phyloP scores from a whole-genome alignment of 75 land plant species.

The Ceratopteris richardii region DNA sequence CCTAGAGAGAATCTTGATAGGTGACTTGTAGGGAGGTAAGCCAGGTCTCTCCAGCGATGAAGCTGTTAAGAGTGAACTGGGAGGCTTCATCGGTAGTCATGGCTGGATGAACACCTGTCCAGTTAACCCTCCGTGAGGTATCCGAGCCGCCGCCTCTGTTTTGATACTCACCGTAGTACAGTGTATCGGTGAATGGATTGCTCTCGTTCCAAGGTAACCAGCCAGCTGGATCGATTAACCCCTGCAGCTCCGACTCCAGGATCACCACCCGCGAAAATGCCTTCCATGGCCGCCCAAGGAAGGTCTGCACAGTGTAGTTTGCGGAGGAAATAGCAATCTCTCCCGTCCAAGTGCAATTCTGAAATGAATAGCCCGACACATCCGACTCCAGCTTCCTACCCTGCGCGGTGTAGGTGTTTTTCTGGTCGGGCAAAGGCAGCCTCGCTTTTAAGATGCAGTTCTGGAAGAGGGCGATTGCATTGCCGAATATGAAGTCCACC shows the following conservation, averaged over 20 bases:
- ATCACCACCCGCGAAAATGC: conserved; percentile 38
- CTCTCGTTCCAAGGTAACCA: conserved; percentile 63
- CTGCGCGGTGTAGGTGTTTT: conserved; percentile 75
- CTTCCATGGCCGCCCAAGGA: conserved; percentile 54
- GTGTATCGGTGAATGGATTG: conserved; percentile 35
- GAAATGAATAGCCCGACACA: conserved; percentile 31
- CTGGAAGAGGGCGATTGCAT: conserved; percentile 63
- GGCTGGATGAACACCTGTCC: conserved; percentile 48
- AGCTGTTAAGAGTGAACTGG: conserved; percentile 35
- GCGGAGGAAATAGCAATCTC: conserved; percentile 2
- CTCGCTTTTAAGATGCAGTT: conserved; percentile 52
- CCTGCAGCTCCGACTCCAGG: conserved; percentile 31
- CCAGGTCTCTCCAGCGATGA: conserved; percentile 44
- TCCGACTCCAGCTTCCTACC: conserved; percentile 33
- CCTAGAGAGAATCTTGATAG: not conserved
- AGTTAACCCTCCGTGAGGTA: conserved; percentile 37
- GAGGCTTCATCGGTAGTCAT: conserved; percentile 21
- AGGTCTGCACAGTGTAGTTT: conserved; percentile 6
- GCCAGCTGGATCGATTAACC: conserved; percentile 51
- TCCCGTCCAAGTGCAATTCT: conserved; percentile 24
- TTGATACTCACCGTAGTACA: conserved; percentile 67
- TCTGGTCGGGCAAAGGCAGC: conserved; percentile 40
- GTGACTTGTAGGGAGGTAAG: conserved; percentile 12
- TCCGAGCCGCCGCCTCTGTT: conserved; percentile 55
- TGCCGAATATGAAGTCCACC: conserved; percentile 86